Base-by-base conservation (phyloP, 2,329 filamentous ascomycete genomes). In the Paraconiothyrium sp. region DNA sequence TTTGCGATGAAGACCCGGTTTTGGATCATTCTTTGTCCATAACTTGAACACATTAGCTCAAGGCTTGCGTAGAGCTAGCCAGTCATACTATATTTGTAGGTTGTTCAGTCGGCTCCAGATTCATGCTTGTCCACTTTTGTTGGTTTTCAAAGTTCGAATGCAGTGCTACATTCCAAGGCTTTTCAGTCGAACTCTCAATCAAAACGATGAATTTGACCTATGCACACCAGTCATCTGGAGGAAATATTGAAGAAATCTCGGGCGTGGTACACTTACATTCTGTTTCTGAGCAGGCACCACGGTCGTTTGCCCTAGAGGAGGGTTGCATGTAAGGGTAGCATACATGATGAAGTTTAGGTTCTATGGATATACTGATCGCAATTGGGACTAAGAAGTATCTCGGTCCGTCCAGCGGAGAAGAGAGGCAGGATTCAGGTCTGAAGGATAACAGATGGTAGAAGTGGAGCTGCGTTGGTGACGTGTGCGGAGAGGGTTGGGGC, bases 261-360 rank as follows among this genome's bases (percentile, higher is more conserved):
- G 16, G 6, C 5, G 37, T 30, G 13, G 35, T 24, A 49, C 8
- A 13, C 32, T 6, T 41, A 71, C 76, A 71, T 69, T 82, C 80
- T 39, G 73, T 59, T 78, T 75, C 20, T 76, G 69, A 43, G 79
- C 72, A 30, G 82, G 77, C 22, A 92, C 72, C 52, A 86, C 83
- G 1, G 92, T 93, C 27, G 91, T 85, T 74, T 94, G 91, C 1
- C 90, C 92, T 55, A 97, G 79, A 1, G 92, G 88, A 13, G 94
- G 94, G 71, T 88, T 89, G 62, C 84, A 88, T 5, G 83, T 85
- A 14, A 90, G 77, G 63, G 83, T 82, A 24, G 86, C 84, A 72
- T 85, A 85, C 77, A 85, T 83, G 55, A 57, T 63, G 62, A 43
- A 22, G 37, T 43, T 37, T 44, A 13, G 20, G 3, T 24, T 24